phyloP scores from a whole-genome alignment of 495 filamentous ascomycete species.

The Xanthoparmelia taractica region DNA sequence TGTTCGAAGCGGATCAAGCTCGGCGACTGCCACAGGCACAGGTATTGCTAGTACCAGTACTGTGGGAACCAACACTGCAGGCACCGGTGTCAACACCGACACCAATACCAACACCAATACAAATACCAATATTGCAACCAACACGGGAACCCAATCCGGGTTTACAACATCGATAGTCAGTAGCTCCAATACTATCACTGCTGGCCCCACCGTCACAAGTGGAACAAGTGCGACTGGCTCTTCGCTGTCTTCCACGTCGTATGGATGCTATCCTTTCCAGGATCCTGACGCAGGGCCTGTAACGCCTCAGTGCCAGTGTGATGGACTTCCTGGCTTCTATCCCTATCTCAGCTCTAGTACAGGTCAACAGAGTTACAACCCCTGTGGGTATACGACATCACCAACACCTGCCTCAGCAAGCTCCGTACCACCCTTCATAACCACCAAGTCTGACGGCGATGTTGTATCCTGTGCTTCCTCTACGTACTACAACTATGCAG shows the following conservation, averaged over 20 bases:
- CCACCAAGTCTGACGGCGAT: conserved; percentile 1
- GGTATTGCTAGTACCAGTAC: too few species aligned
- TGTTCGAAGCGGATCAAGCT: neutral
- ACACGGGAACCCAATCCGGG: neutral
- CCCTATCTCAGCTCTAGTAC: neutral
- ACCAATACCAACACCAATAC: too few species aligned
- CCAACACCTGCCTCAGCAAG: neutral
- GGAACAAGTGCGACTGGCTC: neutral
- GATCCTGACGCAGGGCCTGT: conserved; percentile 36
- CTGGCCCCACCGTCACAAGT: neutral
- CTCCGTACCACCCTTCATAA: neutral
- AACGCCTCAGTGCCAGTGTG: conserved; percentile 10
- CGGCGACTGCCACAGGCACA: neutral
- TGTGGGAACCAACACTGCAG: too few species aligned
- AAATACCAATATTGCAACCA: neutral
- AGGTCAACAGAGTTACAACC: neutral
- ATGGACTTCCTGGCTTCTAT: neutral
- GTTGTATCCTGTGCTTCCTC: neutral
- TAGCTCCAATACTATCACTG: neutral
- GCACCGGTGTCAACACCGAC: too few species aligned
- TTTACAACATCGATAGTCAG: neutral
- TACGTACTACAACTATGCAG: neutral
- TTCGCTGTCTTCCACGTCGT: neutral
- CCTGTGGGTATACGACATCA: neutral
- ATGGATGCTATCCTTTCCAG: conserved; percentile 26